Conservation (phyloP, 2,329 filamentous ascomycete species). For the Erysiphe neolycopersici region DNA sequence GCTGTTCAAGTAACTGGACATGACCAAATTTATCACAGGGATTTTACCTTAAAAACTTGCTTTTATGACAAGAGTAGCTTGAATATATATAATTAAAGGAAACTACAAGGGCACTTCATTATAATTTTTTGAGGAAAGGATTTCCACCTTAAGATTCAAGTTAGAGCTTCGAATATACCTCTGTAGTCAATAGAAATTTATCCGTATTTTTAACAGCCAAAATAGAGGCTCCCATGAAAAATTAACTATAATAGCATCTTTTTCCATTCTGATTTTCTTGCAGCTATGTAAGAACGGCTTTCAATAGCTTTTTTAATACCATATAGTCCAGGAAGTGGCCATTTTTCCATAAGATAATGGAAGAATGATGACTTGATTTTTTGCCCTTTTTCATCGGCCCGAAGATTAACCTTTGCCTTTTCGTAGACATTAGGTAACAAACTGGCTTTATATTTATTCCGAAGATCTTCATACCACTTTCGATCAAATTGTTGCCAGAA, state of each 20-base stretch:
- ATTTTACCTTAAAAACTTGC: no score
- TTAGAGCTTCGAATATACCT: no score
- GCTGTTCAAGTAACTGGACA: no score
- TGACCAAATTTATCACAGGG: no score
- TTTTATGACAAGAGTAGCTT: no score
- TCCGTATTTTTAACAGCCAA: no score
- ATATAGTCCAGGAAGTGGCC: conserved; percentile 1
- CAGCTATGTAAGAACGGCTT: neutral
- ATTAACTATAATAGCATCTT: neutral
- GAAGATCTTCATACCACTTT: conserved; percentile 32
- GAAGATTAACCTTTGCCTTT: conserved; percentile 34
- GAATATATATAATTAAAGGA: no score
- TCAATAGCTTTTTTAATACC: conserved; percentile 1
- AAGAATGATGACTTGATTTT: neutral
- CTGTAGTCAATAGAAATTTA: no score
- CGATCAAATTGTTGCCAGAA: conserved; percentile 40
- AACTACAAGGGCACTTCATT: no score
- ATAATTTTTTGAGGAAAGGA: no score
- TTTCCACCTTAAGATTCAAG: no score
- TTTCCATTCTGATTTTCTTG: conserved; percentile 1
- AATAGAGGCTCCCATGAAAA: no score
- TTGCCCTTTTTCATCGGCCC: conserved; percentile 15
- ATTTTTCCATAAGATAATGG: neutral
- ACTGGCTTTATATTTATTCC: conserved; percentile 33
- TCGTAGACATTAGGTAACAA: conserved; percentile 41